These are phyloP conservation scores for Guillardia theta DNA, from an alignment of 78 protist species.

Conservation along the genomic window DNA sequence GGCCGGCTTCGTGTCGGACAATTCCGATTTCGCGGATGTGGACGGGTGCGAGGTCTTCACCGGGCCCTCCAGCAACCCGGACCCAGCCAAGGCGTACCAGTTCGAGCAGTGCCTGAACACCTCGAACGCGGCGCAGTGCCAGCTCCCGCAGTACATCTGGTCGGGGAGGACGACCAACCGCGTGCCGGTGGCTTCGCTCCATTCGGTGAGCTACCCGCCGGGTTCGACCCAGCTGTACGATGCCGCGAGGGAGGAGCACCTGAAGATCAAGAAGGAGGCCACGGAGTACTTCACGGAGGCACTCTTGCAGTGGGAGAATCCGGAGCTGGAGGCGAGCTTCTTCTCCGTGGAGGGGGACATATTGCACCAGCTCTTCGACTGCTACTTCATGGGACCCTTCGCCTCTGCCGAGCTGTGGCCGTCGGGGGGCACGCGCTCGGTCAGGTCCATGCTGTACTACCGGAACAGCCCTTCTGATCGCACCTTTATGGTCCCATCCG, in stretches of 20 bases:
- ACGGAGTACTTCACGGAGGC: too few species aligned
- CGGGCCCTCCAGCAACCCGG: not conserved
- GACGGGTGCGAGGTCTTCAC: not conserved
- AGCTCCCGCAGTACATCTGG: not conserved
- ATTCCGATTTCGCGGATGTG: not conserved
- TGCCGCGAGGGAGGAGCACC: too few species aligned
- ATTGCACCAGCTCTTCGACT: not conserved
- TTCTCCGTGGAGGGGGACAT: too few species aligned
- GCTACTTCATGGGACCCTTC: not conserved
- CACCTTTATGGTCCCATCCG: not conserved
- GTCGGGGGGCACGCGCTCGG: not conserved
- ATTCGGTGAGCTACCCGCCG: too few species aligned
- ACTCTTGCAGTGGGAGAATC: too few species aligned
- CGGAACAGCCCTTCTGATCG: not conserved
- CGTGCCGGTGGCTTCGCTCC: not conserved
- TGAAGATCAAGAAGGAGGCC: too few species aligned
- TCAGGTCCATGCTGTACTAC: too few species aligned
- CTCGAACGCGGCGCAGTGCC: not conserved
- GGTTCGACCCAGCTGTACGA: too few species aligned
- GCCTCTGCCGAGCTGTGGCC: not conserved
- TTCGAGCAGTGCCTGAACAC: not conserved
- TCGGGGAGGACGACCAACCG: not conserved
- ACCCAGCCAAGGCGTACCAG: too few species aligned
- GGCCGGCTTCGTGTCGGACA: not conserved
- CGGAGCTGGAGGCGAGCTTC: too few species aligned